phyloP scores from a whole-genome alignment of 352 stramenopile species.

The Peronosclerospora sorghi region DNA sequence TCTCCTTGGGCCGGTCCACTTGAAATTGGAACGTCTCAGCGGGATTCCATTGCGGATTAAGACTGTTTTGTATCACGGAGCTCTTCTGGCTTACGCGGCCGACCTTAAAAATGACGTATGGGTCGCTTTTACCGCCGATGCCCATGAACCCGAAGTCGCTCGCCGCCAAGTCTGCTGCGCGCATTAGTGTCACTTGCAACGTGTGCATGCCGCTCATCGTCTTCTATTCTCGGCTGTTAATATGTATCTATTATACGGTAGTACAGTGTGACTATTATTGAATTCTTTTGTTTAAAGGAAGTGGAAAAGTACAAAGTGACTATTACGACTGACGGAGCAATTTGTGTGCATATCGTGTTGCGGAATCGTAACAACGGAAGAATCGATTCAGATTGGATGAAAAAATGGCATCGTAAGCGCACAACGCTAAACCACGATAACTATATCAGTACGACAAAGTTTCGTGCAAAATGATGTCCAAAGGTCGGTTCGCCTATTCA shows the following conservation, averaged over 20 bases:
- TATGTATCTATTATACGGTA: neutral
- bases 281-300: too few relatives aligned
- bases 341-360: too few relatives aligned
- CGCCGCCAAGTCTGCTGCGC: constrained; percentile 34
- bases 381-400: too few relatives aligned
- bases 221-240: neutral
- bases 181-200: constrained; percentile 44
- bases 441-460: too few relatives aligned
- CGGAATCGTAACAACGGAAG: too few relatives aligned
- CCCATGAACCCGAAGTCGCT: constrained; percentile 60
- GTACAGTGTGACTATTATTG: too few relatives aligned
- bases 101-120: constrained; percentile 58
- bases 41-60: constrained; percentile 49
- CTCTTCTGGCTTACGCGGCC: constrained; percentile 38
- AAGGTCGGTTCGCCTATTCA: too few relatives aligned
- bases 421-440: too few relatives aligned
- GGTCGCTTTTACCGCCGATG: constrained; percentile 65
- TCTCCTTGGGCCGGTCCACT: constrained; percentile 47
- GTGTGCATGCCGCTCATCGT: constrained; percentile 35
- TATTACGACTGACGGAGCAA: too few relatives aligned
- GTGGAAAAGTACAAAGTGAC: too few relatives aligned
- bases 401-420: too few relatives aligned
- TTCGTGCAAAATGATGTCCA: too few relatives aligned
- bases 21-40: constrained; percentile 56
- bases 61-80: constrained; percentile 28